phyloP scores from a whole-genome alignment of 2,329 filamentous ascomycete genomes.

The Alternaria sp. region DNA sequence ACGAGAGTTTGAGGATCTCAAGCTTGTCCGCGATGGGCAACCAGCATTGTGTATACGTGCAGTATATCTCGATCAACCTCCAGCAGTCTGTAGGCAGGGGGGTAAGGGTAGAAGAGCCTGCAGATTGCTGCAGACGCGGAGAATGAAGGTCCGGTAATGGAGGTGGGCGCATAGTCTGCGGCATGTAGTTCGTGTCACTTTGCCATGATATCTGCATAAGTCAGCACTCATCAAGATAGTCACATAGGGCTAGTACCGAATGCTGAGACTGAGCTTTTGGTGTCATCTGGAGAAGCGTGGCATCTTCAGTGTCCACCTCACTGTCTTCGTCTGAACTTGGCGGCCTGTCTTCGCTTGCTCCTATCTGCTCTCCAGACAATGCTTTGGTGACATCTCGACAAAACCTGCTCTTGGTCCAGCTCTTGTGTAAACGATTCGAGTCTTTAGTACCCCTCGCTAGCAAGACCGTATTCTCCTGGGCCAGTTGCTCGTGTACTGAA shows the following conservation, averaged over 20 bases:
- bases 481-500: constrained; percentile 61
- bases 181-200: not conserved
- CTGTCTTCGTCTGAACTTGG: constrained; percentile 32
- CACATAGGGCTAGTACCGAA: constrained; percentile 3
- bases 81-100: constrained; percentile 64
- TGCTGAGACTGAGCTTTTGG: constrained; percentile 7
- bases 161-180: not conserved
- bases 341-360: constrained; percentile 9
- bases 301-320: constrained; percentile 24
- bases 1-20: constrained; percentile 63
- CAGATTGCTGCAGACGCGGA: constrained; percentile 21
- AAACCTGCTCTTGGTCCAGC: constrained; percentile 68
- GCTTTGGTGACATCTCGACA: constrained; percentile 67
- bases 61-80: constrained; percentile 61
- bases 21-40: constrained; percentile 74
- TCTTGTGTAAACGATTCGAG: constrained; percentile 63
- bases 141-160: constrained; percentile 4
- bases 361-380: constrained; percentile 54
- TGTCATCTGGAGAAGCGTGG: constrained; percentile 10
- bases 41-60: constrained; percentile 78
- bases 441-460: constrained; percentile 59
- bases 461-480: constrained; percentile 56
- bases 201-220: constrained; percentile 2
- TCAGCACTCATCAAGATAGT: not conserved
- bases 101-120: constrained; percentile 4